These are phyloP conservation scores for Leucosporidium yakuticum DNA, from an alignment of 768 basidiomycete genomes.

Conservation along the genomic window DNA sequence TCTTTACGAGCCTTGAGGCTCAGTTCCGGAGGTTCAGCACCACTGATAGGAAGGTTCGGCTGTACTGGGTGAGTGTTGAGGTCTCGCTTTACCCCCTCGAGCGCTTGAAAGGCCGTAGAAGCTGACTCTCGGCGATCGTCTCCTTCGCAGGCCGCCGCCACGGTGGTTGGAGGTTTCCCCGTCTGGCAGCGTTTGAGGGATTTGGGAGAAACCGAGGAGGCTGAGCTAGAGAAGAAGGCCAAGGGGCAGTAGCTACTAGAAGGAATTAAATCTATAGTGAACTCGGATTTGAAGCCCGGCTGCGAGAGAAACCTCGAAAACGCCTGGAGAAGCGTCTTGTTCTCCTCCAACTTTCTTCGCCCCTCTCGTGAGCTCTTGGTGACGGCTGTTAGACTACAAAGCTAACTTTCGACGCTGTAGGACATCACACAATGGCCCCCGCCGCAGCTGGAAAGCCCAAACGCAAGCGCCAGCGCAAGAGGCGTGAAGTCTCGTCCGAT, in stretches of 20 bases:
- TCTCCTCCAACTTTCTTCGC: neutral
- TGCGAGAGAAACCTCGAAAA: no score
- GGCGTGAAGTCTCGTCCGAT: slow-evolving; percentile 8
- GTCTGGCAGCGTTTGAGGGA: neutral
- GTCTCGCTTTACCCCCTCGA: no score
- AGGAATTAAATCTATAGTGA: no score
- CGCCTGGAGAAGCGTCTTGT: neutral
- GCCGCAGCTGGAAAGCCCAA: slow-evolving; percentile 26
- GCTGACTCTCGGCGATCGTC: neutral
- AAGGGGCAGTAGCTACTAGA: no score
- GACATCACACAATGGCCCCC: slow-evolving; percentile 19
- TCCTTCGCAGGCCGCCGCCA: neutral
- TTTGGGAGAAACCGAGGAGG: slow-evolving; percentile 4
- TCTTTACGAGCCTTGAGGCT: neutral
- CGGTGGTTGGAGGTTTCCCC: slow-evolving; percentile 11
- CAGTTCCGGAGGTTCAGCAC: neutral
- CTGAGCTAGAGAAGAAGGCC: neutral
- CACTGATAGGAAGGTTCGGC: neutral
- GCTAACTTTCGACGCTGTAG: no score
- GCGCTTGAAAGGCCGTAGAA: no score
- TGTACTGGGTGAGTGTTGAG: neutral
- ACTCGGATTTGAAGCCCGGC: no score
- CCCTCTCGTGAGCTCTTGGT: neutral
- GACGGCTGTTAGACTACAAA: no score
- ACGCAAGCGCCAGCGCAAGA: slow-evolving; percentile 33